Conservation (phyloP, 2,329 filamentous ascomycete genomes). For the Aquanectria penicillioides region DNA sequence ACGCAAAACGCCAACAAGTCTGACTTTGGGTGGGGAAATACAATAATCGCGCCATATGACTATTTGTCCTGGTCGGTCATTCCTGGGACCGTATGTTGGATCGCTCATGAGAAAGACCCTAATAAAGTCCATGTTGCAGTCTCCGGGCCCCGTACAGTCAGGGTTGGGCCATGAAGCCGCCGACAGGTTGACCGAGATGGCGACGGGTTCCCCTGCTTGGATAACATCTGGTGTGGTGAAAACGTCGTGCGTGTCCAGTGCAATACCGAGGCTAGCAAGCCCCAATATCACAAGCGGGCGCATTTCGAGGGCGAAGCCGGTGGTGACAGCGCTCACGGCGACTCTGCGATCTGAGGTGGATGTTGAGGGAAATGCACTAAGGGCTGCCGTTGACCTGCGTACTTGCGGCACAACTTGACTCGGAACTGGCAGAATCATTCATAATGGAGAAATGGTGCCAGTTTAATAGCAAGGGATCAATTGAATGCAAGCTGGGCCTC, state of each 20-base stretch:
- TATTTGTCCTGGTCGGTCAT: not conserved
- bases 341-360: too few relatives aligned
- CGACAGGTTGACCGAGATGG: not conserved
- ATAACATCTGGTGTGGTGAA: not conserved
- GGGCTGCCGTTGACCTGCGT: too few relatives aligned
- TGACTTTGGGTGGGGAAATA: too few relatives aligned
- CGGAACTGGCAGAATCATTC: too few relatives aligned
- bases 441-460: too few relatives aligned
- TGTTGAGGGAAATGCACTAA: too few relatives aligned
- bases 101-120: not conserved
- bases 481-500: not conserved
- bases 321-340: too few relatives aligned
- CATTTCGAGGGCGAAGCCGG: not conserved
- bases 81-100: not conserved
- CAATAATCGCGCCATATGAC: slow-evolving; percentile 2
- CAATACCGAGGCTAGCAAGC: not conserved
- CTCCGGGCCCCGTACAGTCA: not conserved
- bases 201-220: not conserved
- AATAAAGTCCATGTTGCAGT: slow-evolving; percentile 9
- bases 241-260: not conserved
- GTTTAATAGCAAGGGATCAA: not conserved
- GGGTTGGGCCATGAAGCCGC: not conserved
- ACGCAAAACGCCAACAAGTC: too few relatives aligned
- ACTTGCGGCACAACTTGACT: too few relatives aligned
- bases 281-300: too few relatives aligned